Evolutionary conservation across 1,284 basidiomycete species (phyloP).

Genomic region (Acaromyces ingoldii): DNA sequence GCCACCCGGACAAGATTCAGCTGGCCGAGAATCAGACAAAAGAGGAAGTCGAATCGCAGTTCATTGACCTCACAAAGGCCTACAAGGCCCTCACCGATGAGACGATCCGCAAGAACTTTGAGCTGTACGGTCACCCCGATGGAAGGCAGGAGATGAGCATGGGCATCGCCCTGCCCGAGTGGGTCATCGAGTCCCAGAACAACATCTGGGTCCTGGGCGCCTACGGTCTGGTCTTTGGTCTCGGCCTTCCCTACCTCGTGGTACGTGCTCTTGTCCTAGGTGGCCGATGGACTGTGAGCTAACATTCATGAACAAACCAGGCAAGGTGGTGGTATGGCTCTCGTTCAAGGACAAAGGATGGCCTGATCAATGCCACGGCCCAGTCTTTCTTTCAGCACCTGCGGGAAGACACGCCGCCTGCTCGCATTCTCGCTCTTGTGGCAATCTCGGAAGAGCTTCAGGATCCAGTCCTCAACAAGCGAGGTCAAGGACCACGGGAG

Average conservation of each 20-base stretch:
- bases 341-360: conserved; percentile 84
- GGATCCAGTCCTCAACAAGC: conserved; percentile 52
- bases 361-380: conserved; percentile 76
- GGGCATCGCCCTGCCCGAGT: conserved; percentile 91
- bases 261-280: no score
- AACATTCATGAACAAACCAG: no score
- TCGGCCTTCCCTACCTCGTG: conserved; percentile 78
- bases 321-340: conserved; percentile 92
- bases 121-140: conserved; percentile 90
- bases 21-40: conserved; percentile 73
- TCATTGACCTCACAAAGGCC: conserved; percentile 92
- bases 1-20: conserved; percentile 91
- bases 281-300: no score
- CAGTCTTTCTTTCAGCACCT: conserved; percentile 83
- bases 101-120: conserved; percentile 82
- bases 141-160: conserved; percentile 90
- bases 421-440: conserved; percentile 70
- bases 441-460: conserved; percentile 71
- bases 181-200: conserved; percentile 89
- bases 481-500: conserved; percentile 28
- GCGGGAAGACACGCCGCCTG: conserved; percentile 71
- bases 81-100: conserved; percentile 97
- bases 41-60: conserved; percentile 80
- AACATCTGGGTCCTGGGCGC: conserved; percentile 81
- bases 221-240: conserved; percentile 83